Percentiles rank a stretch among this genome's conserved stretches.
Conservation (phyloP, 2,329 filamentous ascomycete species). For the Cladophialophora immunda region DNA sequence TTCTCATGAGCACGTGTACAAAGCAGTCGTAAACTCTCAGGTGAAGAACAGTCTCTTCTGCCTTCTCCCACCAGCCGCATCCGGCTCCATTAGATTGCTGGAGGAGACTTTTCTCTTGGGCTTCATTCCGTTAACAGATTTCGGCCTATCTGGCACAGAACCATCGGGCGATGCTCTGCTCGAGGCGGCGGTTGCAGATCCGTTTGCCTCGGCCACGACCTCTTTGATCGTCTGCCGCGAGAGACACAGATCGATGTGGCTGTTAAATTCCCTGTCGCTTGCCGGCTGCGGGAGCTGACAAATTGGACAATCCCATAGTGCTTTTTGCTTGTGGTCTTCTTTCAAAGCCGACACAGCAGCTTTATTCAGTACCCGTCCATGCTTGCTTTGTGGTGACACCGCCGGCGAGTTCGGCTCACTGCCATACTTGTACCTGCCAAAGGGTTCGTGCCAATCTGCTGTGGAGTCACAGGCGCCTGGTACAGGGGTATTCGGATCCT, state of each 20-base stretch:
- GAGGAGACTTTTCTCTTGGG: slow-evolving; percentile 32
- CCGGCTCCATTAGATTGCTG: slow-evolving; percentile 1
- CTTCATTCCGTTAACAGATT: slow-evolving; percentile 8
- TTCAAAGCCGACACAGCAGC: slow-evolving; percentile 1
- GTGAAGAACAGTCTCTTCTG: slow-evolving; percentile 39
- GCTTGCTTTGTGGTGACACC: slow-evolving; percentile 18
- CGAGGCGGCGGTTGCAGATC: neutral
- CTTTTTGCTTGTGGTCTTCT: slow-evolving; percentile 24
- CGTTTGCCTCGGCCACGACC: slow-evolving; percentile 62
- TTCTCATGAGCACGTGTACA: neutral
- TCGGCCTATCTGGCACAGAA: neutral
- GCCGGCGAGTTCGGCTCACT: slow-evolving; percentile 37
- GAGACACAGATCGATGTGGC: slow-evolving; percentile 91
- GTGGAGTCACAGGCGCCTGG: slow-evolving; percentile 22
- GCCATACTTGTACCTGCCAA: slow-evolving; percentile 41
- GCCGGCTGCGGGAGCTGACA: slow-evolving; percentile 79
- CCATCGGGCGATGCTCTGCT: slow-evolving; percentile 20
- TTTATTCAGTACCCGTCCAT: slow-evolving; percentile 25
- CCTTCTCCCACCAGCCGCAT: slow-evolving; percentile 25
- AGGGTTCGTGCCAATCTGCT: slow-evolving; percentile 42
- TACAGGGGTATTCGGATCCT: slow-evolving; percentile 29
- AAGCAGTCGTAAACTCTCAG: slow-evolving; percentile 13
- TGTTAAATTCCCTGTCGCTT: slow-evolving; percentile 84
- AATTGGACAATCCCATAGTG: slow-evolving; percentile 83
- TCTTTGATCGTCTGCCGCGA: slow-evolving; percentile 87